These are phyloP conservation scores for Aegle marmelos DNA, from an alignment of 345 rosid genomes.

Conservation along the genomic window DNA sequence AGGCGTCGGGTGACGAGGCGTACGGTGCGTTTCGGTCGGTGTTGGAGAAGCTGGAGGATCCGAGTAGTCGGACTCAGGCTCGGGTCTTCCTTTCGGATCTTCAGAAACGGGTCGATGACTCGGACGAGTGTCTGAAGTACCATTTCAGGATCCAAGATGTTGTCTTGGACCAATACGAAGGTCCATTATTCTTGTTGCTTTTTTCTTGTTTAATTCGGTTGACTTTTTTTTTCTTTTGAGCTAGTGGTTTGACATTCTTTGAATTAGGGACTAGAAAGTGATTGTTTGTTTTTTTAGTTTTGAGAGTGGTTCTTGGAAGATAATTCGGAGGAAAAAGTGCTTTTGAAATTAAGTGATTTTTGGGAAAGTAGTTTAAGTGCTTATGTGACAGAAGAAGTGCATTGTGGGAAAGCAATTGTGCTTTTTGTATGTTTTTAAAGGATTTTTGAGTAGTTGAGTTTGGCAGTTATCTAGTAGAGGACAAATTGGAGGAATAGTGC, in stretches of 20 bases:
- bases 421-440: too few relatives aligned
- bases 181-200: slow-evolving; percentile 20
- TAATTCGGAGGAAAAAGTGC: not conserved
- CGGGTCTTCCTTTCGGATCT: slow-evolving; percentile 73
- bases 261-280: not conserved
- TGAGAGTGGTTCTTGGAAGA: not conserved
- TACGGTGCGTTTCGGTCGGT: too few relatives aligned
- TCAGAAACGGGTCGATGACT: slow-evolving; percentile 45
- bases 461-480: too few relatives aligned
- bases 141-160: slow-evolving; percentile 85
- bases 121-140: slow-evolving; percentile 59
- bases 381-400: too few relatives aligned
- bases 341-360: not conserved
- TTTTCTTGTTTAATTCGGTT: not conserved
- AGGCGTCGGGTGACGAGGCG: too few relatives aligned
- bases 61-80: slow-evolving; percentile 46
- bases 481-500: too few relatives aligned
- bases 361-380: too few relatives aligned
- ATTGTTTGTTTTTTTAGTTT: not conserved
- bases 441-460: too few relatives aligned
- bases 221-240: not conserved
- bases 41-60: slow-evolving; percentile 64
- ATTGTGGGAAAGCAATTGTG: too few relatives aligned
- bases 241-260: not conserved
- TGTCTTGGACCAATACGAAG: slow-evolving; percentile 64